Percentiles rank a stretch among this genome's conserved stretches.
phyloP scores from a whole-genome alignment of 176 grass and related monocot genomes.

The Zea mays region DNA sequence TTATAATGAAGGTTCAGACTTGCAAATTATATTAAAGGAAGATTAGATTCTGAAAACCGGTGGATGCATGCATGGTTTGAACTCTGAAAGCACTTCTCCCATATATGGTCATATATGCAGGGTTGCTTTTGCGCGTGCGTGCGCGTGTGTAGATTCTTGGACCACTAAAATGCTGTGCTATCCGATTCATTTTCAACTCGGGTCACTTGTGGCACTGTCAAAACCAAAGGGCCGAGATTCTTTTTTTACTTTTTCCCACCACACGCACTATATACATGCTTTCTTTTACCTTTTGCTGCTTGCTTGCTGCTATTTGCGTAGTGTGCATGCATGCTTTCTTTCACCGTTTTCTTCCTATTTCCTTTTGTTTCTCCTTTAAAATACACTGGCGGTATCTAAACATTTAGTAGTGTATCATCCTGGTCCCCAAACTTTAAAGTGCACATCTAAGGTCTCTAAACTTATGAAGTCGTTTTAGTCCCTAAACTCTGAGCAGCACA shows the following conservation, averaged over 20 bases:
- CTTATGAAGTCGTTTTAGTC: too few species aligned
- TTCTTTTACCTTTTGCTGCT: too few species aligned
- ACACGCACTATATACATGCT: too few species aligned
- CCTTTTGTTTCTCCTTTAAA: too few species aligned
- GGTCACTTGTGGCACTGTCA: slow-evolving; percentile 8
- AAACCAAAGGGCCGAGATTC: background rate
- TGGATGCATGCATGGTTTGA: slow-evolving; percentile 20
- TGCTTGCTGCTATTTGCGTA: too few species aligned
- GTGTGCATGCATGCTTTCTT: too few species aligned
- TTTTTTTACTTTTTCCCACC: background rate
- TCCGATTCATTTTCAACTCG: background rate
- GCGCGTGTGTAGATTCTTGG: background rate
- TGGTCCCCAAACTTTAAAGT: too few species aligned
- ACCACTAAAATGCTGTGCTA: background rate
- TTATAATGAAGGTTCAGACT: background rate
- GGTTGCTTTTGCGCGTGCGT: background rate
- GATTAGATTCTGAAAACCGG: background rate
- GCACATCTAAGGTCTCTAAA: too few species aligned
- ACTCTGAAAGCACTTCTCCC: background rate
- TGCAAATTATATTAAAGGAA: background rate
- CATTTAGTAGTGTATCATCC: too few species aligned
- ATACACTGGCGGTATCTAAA: too few species aligned
- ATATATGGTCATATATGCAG: background rate
- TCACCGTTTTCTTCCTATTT: too few species aligned
- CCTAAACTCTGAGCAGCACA: too few species aligned